These are phyloP conservation scores for Dictyostelium citrinum DNA, from an alignment of 78 protist genomes.

Conservation along the genomic window DNA sequence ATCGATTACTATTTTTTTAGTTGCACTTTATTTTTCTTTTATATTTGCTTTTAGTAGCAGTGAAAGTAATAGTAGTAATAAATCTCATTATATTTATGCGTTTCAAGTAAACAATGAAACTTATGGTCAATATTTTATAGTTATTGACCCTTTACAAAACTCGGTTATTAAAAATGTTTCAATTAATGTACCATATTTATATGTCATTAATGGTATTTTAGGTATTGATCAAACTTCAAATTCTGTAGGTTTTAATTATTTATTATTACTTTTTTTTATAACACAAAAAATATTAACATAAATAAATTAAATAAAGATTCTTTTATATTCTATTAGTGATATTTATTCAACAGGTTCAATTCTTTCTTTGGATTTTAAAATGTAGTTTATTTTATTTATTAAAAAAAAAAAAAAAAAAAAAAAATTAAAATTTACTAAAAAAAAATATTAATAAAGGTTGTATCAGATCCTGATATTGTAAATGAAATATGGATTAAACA, in stretches of 20 bases:
- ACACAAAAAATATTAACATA: neutral
- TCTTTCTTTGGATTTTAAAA: neutral
- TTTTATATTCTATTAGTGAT: neutral
- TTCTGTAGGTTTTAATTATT: neutral
- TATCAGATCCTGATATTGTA: constrained; percentile 1
- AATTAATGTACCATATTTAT: neutral
- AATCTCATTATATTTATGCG: neutral
- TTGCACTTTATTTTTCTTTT: neutral
- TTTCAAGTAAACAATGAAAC: neutral
- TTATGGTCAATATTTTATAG: neutral
- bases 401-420: neutral
- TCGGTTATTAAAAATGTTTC: neutral
- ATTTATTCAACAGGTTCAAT: neutral
- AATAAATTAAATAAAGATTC: neutral
- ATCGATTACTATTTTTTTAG: neutral
- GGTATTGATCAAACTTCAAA: neutral
- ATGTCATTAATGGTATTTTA: neutral
- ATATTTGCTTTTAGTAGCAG: neutral
- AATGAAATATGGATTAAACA: neutral
- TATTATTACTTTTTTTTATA: neutral
- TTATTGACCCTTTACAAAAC: neutral
- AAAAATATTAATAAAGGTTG: neutral
- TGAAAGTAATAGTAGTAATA: neutral
- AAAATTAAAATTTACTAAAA: neutral
- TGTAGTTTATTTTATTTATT: no score